These are phyloP conservation scores for Talaromyces trachyspermus DNA, from an alignment of 495 filamentous ascomycete species.

Conservation along the genomic window DNA sequence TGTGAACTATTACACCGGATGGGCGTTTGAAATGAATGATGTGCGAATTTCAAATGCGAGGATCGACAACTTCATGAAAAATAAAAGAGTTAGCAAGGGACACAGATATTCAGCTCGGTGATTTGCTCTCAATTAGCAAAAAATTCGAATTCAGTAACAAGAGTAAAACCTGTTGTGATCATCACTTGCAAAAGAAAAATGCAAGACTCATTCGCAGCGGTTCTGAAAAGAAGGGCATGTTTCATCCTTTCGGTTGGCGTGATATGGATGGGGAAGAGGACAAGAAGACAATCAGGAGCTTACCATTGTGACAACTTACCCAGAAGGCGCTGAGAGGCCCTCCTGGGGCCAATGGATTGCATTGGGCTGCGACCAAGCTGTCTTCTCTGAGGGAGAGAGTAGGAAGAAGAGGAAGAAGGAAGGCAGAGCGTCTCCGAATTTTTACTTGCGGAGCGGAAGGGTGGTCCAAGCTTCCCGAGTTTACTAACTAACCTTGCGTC, in stretches of 20 bases:
- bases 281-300: conserved; percentile 16
- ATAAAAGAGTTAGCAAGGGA: no score
- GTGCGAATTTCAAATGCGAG: conserved; percentile 4
- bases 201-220: conserved; percentile 89
- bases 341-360: conserved; percentile 30
- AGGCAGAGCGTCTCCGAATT: conserved; percentile 6
- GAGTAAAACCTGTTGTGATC: conserved; percentile 30
- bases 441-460: conserved; percentile 18
- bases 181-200: conserved; percentile 23
- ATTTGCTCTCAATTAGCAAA: conserved; percentile 1
- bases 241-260: conserved; percentile 44
- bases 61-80: conserved; percentile 1
- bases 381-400: conserved; percentile 9
- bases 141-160: conserved; percentile 17
- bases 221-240: conserved; percentile 54
- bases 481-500: no score
- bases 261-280: conserved; percentile 2
- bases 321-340: conserved; percentile 21
- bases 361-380: conserved; percentile 19
- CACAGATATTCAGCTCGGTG: no score
- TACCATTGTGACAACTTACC: conserved; percentile 22
- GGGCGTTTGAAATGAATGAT: no score
- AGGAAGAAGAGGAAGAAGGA: conserved; percentile 13
- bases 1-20: conserved; percentile 20
- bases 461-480: conserved; percentile 30